Evolutionary conservation across 139 green algal species (phyloP).

Genomic region (Gonium pectorale): DNA sequence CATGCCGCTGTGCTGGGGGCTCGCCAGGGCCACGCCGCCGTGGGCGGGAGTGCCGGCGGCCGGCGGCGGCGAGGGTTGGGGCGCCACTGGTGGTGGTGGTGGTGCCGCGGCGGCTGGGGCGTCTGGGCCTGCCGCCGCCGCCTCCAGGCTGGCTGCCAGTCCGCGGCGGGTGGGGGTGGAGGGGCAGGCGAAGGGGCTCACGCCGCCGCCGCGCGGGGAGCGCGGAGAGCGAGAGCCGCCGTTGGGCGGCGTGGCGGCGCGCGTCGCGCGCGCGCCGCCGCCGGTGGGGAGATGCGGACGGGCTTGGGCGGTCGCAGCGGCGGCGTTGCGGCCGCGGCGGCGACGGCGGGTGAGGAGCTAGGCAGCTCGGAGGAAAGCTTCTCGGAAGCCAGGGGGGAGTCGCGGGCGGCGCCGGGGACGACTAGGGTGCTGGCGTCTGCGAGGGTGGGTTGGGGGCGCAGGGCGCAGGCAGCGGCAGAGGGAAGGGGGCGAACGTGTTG

Average conservation of each 20-base stretch:
- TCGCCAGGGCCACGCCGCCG: slow-evolving; percentile 1
- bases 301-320: background rate
- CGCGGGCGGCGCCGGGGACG: too few species aligned
- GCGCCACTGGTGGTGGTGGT: background rate
- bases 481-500: too few species aligned
- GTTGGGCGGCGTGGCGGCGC: background rate
- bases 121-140: background rate
- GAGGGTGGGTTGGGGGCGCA: too few species aligned
- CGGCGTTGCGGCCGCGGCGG: background rate
- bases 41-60: too few species aligned
- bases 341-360: background rate
- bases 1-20: background rate
- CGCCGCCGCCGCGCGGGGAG: background rate
- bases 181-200: background rate
- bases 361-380: too few species aligned
- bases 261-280: background rate
- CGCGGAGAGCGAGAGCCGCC: background rate
- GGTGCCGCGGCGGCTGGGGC: background rate
- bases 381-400: too few species aligned
- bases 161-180: background rate
- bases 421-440: too few species aligned
- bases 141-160: background rate
- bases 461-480: too few species aligned
- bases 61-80: background rate
- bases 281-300: background rate